Evolutionary conservation across 2,329 filamentous ascomycete genomes (phyloP).

Genomic region (Parafenestella ontariensis): DNA sequence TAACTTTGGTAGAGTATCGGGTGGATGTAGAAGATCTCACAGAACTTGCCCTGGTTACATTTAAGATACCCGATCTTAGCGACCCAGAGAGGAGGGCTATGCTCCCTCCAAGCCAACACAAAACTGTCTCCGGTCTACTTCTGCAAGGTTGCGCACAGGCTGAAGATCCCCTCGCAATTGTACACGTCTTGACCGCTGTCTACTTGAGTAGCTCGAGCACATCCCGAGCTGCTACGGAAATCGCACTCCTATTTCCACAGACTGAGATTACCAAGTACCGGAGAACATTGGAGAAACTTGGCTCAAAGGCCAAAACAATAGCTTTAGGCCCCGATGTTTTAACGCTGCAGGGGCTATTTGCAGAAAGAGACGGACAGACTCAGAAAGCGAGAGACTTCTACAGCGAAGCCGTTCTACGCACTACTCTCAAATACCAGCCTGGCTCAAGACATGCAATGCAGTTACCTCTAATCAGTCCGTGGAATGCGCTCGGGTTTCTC

Average conservation of each 20-base stretch:
- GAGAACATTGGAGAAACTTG: constrained; percentile 27
- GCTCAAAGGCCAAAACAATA: constrained; percentile 18
- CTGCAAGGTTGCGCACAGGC: constrained; percentile 39
- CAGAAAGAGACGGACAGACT: constrained; percentile 33
- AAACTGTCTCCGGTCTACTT: constrained; percentile 21
- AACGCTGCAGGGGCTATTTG: constrained; percentile 39
- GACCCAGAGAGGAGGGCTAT: constrained; percentile 23
- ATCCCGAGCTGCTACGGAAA: constrained; percentile 14
- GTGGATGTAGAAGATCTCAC: constrained; percentile 31
- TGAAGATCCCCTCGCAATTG: constrained; percentile 35
- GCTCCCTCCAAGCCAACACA: constrained; percentile 36
- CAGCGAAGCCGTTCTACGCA: constrained; percentile 27
- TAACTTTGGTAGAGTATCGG: constrained; percentile 33
- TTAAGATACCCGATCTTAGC: constrained; percentile 31
- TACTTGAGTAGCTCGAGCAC: constrained; percentile 21
- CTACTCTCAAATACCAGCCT: constrained; percentile 18
- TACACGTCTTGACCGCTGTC: constrained; percentile 38
- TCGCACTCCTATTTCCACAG: constrained; percentile 25
- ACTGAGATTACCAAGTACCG: constrained; percentile 27
- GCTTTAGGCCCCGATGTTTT: constrained; percentile 31
- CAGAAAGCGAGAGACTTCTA: constrained; percentile 29
- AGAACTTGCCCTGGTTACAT: constrained; percentile 33
- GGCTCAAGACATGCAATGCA: constrained; percentile 30
- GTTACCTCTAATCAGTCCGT: constrained; percentile 36
- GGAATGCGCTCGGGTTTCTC: constrained; percentile 41